Percentiles rank a stretch among this genome's conserved stretches.
Conservation (phyloP, 139 green algal species). For the Edaphochlamys debaryana region DNA sequence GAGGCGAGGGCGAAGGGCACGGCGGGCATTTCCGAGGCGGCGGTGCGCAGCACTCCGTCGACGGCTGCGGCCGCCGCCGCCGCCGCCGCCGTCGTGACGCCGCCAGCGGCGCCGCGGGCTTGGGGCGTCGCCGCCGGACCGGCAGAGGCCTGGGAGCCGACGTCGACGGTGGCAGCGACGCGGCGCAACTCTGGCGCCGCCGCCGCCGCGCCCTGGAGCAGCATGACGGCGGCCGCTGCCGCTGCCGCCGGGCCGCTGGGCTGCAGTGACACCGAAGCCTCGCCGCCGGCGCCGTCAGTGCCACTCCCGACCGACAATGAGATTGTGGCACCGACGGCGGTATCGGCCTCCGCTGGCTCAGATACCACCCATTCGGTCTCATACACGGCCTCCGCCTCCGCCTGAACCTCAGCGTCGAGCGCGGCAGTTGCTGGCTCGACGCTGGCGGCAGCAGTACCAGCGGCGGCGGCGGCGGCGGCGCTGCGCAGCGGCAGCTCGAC, state of each 20-base stretch:
- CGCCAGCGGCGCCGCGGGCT: neutral
- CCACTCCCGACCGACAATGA: too few relatives aligned
- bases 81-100: neutral
- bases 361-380: constrained; percentile 46
- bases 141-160: too few relatives aligned
- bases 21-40: constrained; percentile 43
- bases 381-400: constrained; percentile 13
- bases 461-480: neutral
- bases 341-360: too few relatives aligned
- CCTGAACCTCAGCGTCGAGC: neutral
- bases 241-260: too few relatives aligned
- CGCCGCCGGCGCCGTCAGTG: neutral
- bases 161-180: neutral
- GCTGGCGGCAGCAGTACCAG: neutral
- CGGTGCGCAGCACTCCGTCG: constrained; percentile 55
- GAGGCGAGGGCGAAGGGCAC: neutral
- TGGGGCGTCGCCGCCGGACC: neutral
- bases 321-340: too few relatives aligned
- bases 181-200: neutral
- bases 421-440: neutral
- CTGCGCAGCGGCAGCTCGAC: constrained; percentile 5
- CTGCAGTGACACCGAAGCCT: too few relatives aligned
- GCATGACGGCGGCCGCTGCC: constrained; percentile 10
- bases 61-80: constrained; percentile 10
- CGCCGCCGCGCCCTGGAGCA: constrained; percentile 38